A percentile compares a stretch with the other conserved stretches of the same genome.
These are phyloP conservation scores for Ajuga chamaepitys DNA, from an alignment of 257 asterid genomes.

Conservation along the genomic window DNA sequence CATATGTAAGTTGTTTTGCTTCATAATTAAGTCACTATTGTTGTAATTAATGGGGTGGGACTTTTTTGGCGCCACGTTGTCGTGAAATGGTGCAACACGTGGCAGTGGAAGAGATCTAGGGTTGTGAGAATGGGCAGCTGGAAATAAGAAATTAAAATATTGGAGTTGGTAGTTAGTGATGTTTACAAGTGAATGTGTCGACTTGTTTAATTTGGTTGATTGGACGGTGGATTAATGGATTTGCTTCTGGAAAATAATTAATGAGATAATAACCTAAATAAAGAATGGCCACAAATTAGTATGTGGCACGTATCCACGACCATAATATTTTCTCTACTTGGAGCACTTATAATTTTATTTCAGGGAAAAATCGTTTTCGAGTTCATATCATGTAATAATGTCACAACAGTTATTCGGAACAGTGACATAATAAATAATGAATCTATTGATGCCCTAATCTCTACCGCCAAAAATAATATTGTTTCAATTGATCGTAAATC, in stretches of 20 bases:
- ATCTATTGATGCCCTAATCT: no score
- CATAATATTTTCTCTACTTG: neutral
- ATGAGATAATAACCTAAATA: no score
- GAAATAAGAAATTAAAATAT: neutral
- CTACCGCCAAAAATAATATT: no score
- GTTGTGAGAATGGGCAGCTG: constrained; percentile 15
- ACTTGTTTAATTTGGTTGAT: constrained; percentile 11
- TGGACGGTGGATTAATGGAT: constrained; percentile 32
- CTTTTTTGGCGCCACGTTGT: constrained; percentile 18
- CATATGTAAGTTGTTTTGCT: neutral
- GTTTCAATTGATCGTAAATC: no score
- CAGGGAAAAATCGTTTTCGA: no score
- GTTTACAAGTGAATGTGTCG: constrained; percentile 15
- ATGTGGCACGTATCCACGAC: neutral
- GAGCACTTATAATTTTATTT: neutral
- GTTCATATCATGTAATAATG: no score
- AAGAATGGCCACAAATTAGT: neutral
- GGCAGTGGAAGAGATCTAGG: constrained; percentile 12
- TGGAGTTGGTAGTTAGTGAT: constrained; percentile 20
- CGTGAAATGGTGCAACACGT: constrained; percentile 16
- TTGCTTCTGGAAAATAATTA: constrained; percentile 8
- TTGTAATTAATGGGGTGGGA: neutral
- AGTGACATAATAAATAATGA: no score
- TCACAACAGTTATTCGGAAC: no score
- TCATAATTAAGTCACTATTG: neutral